Conservation (phyloP, 208 protist species). For the Leptomonas seymouri region DNA sequence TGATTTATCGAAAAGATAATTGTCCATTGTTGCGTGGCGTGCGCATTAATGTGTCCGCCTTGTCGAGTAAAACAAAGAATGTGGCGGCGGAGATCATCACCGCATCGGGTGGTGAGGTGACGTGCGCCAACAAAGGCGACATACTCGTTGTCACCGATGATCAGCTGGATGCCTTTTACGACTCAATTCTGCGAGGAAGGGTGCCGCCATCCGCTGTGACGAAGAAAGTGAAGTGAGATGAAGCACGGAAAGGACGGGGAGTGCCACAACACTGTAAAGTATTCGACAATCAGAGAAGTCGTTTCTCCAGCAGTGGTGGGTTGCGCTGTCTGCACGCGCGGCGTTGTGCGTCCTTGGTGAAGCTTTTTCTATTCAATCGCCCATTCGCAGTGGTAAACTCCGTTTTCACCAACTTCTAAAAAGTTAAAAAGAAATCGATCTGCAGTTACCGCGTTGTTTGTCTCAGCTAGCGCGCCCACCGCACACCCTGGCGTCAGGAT, state of each 20-base stretch:
- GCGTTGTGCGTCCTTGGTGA: too few species aligned
- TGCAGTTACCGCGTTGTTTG: too few species aligned
- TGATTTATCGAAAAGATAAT: slow-evolving; percentile 41
- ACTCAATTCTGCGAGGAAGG: slow-evolving; percentile 61
- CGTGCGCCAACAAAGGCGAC: slow-evolving; percentile 25
- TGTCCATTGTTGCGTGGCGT: slow-evolving; percentile 48
- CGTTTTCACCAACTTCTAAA: too few species aligned
- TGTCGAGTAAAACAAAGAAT: slow-evolving; percentile 43
- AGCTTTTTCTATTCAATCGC: too few species aligned
- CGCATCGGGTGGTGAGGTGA: slow-evolving; percentile 61
- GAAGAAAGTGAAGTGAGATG: neutral
- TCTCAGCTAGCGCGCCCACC: too few species aligned
- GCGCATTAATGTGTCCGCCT: slow-evolving; percentile 40
- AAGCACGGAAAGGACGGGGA: neutral
- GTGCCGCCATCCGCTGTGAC: slow-evolving; percentile 10
- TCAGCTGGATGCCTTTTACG: slow-evolving; percentile 63
- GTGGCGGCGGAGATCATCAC: slow-evolving; percentile 72
- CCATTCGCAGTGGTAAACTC: too few species aligned
- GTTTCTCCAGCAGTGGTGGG: too few species aligned
- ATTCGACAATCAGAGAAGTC: too few species aligned
- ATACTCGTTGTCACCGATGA: slow-evolving; percentile 39
- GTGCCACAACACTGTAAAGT: neutral
- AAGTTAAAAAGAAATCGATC: too few species aligned
- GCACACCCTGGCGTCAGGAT: too few species aligned
- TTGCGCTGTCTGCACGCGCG: too few species aligned